A percentile compares a stretch with the other conserved stretches of the same genome.
phyloP scores from a whole-genome alignment of 257 asterid genomes.

The Penstemon davidsonii region DNA sequence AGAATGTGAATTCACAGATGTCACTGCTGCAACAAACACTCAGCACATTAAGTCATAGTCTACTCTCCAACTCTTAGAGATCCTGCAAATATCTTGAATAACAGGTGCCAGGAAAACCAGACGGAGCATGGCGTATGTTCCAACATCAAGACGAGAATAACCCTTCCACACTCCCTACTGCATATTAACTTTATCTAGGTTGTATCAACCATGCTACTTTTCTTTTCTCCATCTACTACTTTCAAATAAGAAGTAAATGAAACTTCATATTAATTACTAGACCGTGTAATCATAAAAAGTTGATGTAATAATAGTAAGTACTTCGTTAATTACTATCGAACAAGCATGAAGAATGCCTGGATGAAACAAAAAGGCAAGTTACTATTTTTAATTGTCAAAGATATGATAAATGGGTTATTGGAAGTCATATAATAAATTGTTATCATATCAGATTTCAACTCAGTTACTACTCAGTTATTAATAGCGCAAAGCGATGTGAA shows the following conservation, averaged over 20 bases:
- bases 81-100: not conserved
- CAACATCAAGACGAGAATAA: not conserved
- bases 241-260: not conserved
- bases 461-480: not conserved
- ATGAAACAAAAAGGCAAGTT: too few species aligned
- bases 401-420: not conserved
- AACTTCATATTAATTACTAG: constrained; percentile 9
- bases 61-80: constrained; percentile 9
- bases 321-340: not conserved
- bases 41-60: constrained; percentile 10
- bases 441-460: not conserved
- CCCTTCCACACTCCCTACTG: not conserved
- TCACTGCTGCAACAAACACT: constrained; percentile 33
- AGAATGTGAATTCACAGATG: constrained; percentile 71
- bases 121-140: constrained; percentile 7
- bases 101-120: not conserved
- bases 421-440: not conserved
- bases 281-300: not conserved
- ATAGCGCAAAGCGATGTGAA: too few species aligned
- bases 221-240: not conserved
- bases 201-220: not conserved
- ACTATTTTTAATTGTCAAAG: not conserved
- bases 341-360: not conserved
- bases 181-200: not conserved
- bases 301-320: not conserved